Base-by-base conservation (phyloP, 768 basidiomycete species). In the Gloeopeniophorella convolvens region DNA sequence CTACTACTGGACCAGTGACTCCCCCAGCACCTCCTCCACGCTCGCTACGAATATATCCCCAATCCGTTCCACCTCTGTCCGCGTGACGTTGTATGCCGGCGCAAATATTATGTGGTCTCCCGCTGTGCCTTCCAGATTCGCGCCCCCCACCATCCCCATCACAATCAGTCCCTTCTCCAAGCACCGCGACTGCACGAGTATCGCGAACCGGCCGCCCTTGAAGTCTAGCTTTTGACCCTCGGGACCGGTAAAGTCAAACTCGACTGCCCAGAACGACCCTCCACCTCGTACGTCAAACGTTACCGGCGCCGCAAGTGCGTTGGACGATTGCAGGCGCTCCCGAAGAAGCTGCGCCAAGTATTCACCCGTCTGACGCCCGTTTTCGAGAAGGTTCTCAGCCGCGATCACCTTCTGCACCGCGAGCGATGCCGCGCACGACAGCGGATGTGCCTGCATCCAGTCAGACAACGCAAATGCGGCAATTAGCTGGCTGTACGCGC, bases 211-310 rank as follows among this genome's bases (percentile, higher is more conserved):
- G 41, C 74, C 53, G 3, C 72, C 75, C 56, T 72, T 71, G 51
- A 85, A 73, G 51, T 80, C 69, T 15, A 79, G 43, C n/a, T 64
- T 63, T 31, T 65, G 50, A 9, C 70, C 73, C 48, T 72, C 69
- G 11, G 66, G 61, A 13, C 62, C 63, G 4, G 72, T 71, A 55
- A 86, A 80, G 58, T 90, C 86, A 55, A 89, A 91, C 62, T 93
- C 90, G 46, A 93, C 68, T 20, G 72, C 84, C 85, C 85, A 91
- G 69, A 92, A 89, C 24, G 81, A 76, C 28, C 91, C 92, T 16
- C 80, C 79, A 9, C 92, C 91, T 24, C 92, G 83, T 51, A 91
- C 78, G 62, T 91, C 89, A 60, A 83, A 88, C 4, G 78, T 75
- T 62, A 76, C 84, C 1, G 82, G 83, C 23, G 78, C 76, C 30